Percentiles rank a stretch among this genome's conserved stretches.
phyloP scores from a whole-genome alignment of 1,284 basidiomycete genomes.

The Rhizoctonia solani region DNA sequence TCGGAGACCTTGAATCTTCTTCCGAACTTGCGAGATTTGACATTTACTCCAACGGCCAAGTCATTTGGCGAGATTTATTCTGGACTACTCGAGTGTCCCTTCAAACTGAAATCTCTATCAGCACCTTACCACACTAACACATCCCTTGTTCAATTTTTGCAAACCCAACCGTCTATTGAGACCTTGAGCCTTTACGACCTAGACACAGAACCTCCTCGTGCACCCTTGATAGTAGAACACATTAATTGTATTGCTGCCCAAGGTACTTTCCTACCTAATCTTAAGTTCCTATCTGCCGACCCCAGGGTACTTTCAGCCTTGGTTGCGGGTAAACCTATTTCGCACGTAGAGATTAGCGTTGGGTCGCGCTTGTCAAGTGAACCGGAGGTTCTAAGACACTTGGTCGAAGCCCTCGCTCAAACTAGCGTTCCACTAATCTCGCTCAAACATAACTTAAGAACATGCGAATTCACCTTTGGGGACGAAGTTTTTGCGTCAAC shows the following conservation, averaged over 20 bases:
- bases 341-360: constrained; percentile 12
- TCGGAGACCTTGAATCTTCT: neutral
- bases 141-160: constrained; percentile 26
- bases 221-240: constrained; percentile 1
- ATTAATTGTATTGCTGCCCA: constrained; percentile 2
- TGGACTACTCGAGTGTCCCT: neutral
- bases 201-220: constrained; percentile 28
- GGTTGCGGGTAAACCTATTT: constrained; percentile 10
- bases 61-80: constrained; percentile 23
- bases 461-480: constrained; percentile 31
- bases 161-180: constrained; percentile 21
- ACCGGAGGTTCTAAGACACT: constrained; percentile 2
- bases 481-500: constrained; percentile 11
- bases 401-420: constrained; percentile 15
- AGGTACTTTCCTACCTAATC: constrained; percentile 2
- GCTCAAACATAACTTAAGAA: constrained; percentile 1
- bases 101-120: neutral
- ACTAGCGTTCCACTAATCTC: constrained; percentile 4
- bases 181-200: constrained; percentile 18
- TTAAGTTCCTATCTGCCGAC: constrained; percentile 20
- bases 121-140: constrained; percentile 23
- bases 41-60: constrained; percentile 28
- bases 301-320: constrained; percentile 12
- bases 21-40: constrained; percentile 11
- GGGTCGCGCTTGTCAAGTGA: constrained; percentile 11